Conservation (phyloP, 2,329 filamentous ascomycete species). For the Immersiporthe knoxdaviesiana region DNA sequence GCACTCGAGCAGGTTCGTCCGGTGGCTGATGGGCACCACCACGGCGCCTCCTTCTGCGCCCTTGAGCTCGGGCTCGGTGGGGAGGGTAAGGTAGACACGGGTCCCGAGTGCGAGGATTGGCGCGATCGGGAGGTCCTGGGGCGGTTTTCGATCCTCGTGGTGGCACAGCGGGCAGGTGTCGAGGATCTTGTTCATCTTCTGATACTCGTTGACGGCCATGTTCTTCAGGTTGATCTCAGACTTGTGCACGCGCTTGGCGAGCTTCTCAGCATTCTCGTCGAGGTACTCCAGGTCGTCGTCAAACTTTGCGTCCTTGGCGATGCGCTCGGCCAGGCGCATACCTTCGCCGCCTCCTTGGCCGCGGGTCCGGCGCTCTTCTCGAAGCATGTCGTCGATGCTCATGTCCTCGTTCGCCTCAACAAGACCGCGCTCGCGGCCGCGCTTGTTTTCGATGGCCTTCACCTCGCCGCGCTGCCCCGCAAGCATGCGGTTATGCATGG, state of each 20-base stretch:
- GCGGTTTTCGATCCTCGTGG: constrained; percentile 76
- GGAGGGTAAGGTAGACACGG: constrained; percentile 82
- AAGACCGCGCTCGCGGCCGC: constrained; percentile 80
- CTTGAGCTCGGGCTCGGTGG: constrained; percentile 85
- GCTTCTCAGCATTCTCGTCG: constrained; percentile 91
- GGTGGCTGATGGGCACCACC: constrained; percentile 87
- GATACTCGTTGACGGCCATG: constrained; percentile 83
- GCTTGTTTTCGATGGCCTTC: constrained; percentile 75
- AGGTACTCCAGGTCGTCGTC: constrained; percentile 94
- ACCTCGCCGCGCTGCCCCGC: constrained; percentile 76
- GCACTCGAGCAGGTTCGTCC: constrained; percentile 90
- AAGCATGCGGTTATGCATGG: constrained; percentile 88
- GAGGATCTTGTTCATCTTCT: constrained; percentile 83
- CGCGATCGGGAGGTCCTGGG: constrained; percentile 71
- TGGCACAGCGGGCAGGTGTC: constrained; percentile 90
- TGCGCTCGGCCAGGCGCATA: constrained; percentile 82
- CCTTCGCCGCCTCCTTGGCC: constrained; percentile 80
- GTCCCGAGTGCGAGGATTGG: constrained; percentile 86
- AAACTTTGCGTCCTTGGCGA: constrained; percentile 90
- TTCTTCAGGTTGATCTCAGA: constrained; percentile 88
- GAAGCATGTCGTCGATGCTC: constrained; percentile 95
- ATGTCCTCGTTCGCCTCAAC: constrained; percentile 95
- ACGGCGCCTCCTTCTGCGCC: constrained; percentile 74
- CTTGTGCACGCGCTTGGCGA: constrained; percentile 85
- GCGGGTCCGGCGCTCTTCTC: constrained; percentile 86